A percentile compares a stretch with the other conserved stretches of the same genome.
These are phyloP conservation scores for Lyophyllum decastes DNA, from an alignment of 768 basidiomycete genomes.

Conservation along the genomic window DNA sequence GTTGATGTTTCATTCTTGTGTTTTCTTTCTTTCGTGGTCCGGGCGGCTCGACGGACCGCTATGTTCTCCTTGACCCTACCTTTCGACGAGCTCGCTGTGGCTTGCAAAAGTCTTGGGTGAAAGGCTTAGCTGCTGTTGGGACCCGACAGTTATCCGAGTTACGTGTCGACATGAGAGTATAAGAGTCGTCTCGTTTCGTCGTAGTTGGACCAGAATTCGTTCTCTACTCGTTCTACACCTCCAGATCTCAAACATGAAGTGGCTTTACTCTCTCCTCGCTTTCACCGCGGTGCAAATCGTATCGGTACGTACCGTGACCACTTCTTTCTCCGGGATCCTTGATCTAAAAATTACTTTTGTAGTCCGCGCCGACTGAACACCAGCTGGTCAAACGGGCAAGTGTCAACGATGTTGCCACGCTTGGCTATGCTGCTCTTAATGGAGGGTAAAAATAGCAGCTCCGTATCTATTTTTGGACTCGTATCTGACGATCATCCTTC, in stretches of 20 bases:
- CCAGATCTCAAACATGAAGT: conserved; percentile 29
- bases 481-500: background rate
- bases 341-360: conserved; percentile 1
- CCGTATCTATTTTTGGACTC: background rate
- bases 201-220: conserved; percentile 1
- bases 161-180: conserved; percentile 1
- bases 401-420: conserved; percentile 31
- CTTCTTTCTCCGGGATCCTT: background rate
- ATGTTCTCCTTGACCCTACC: background rate
- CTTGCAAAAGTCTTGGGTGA: background rate
- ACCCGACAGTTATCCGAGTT: conserved; percentile 10
- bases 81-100: background rate
- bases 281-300: conserved; percentile 30
- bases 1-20: background rate
- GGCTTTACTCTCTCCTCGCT: conserved; percentile 31
- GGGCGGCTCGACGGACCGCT: conserved; percentile 13
- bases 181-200: background rate
- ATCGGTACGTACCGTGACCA: conserved; percentile 19
- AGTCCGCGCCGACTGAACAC: conserved; percentile 6
- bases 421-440: conserved; percentile 37
- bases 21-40: conserved; percentile 4
- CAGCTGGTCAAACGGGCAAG: conserved; percentile 30
- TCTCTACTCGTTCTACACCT: background rate
- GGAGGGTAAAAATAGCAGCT: too few species aligned
- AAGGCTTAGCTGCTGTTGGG: background rate